A percentile compares a stretch with the other conserved stretches of the same genome.
Evolutionary conservation across 2,329 filamentous ascomycete genomes (phyloP).

Genomic region (Eutypella sp.): DNA sequence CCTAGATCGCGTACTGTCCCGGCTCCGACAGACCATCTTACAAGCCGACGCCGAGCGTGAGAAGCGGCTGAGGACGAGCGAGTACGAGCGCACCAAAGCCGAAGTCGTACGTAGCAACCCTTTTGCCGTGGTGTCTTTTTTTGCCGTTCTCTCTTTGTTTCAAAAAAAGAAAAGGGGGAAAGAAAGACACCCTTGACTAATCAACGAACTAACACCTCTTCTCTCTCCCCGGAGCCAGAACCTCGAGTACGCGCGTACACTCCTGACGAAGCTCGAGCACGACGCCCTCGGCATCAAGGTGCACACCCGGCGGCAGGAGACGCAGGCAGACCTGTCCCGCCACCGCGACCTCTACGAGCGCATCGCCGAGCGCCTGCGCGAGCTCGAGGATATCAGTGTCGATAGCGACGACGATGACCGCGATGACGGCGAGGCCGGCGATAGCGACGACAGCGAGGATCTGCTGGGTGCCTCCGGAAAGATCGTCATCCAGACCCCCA

Average conservation of each 20-base stretch:
- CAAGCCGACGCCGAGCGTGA: slow-evolving; percentile 56
- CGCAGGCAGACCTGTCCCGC: slow-evolving; percentile 57
- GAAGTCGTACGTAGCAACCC: slow-evolving; percentile 39
- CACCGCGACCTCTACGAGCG: slow-evolving; percentile 64
- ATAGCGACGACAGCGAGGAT: slow-evolving; percentile 52
- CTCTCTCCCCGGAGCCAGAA: slow-evolving; percentile 44
- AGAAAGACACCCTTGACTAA: background rate
- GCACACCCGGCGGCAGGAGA: slow-evolving; percentile 52
- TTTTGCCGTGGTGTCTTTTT: background rate
- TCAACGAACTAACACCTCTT: slow-evolving; percentile 4
- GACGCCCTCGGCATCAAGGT: slow-evolving; percentile 57
- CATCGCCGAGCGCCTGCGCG: slow-evolving; percentile 60
- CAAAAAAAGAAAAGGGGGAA: no score
- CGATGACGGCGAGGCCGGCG: slow-evolving; percentile 32
- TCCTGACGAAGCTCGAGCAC: slow-evolving; percentile 68
- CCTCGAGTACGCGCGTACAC: slow-evolving; percentile 63
- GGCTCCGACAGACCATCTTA: slow-evolving; percentile 62
- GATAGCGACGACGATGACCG: slow-evolving; percentile 30
- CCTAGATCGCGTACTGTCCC: slow-evolving; percentile 59
- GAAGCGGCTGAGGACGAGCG: slow-evolving; percentile 52
- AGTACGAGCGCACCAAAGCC: slow-evolving; percentile 60
- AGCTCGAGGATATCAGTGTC: slow-evolving; percentile 58
- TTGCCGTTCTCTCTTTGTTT: background rate
- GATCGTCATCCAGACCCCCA: slow-evolving; percentile 47
- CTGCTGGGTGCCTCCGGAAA: slow-evolving; percentile 47